A percentile compares a stretch with the other conserved stretches of the same genome.
These are phyloP conservation scores for Houttuynia cordata DNA, from an alignment of 164 flowering plant species.

Conservation along the genomic window DNA sequence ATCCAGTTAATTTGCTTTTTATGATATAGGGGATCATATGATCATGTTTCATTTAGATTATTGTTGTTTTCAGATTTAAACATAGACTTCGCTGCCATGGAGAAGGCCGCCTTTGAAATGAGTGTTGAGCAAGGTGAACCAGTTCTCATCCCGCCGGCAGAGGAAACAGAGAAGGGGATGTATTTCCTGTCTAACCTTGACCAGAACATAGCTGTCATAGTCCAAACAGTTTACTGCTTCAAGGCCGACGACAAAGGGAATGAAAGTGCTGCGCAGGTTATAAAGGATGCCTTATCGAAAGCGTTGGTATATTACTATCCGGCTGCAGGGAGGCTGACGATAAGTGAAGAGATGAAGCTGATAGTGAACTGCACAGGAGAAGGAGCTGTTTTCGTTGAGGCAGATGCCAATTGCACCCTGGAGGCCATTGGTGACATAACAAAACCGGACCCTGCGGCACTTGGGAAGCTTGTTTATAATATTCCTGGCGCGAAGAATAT, in stretches of 20 bases:
- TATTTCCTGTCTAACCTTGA: constrained; percentile 57
- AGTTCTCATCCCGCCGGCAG: constrained; percentile 34
- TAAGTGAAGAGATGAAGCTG: constrained; percentile 67
- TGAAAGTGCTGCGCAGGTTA: constrained; percentile 38
- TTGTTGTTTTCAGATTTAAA: not conserved
- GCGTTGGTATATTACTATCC: constrained; percentile 77
- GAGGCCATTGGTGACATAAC: constrained; percentile 57
- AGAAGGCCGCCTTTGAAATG: constrained; percentile 11
- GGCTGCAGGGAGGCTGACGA: constrained; percentile 53
- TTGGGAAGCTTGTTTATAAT: constrained; percentile 69
- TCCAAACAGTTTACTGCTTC: constrained; percentile 51
- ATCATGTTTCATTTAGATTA: not conserved
- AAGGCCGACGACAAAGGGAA: constrained; percentile 38
- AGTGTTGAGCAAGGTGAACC: constrained; percentile 29
- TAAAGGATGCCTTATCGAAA: constrained; percentile 57
- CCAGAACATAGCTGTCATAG: constrained; percentile 55
- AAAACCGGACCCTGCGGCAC: constrained; percentile 61
- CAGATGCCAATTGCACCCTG: constrained; percentile 48
- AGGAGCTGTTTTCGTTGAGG: constrained; percentile 81
- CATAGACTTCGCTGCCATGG: constrained; percentile 6
- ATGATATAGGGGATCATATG: not conserved
- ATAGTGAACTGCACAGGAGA: constrained; percentile 72
- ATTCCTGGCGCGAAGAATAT: constrained; percentile 65
- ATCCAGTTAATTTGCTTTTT: not conserved
- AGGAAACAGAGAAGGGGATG: constrained; percentile 38